A percentile compares a stretch with the other conserved stretches of the same genome.
Evolutionary conservation across 1,284 basidiomycete species (phyloP).

Genomic region (Inonotus hispidus): DNA sequence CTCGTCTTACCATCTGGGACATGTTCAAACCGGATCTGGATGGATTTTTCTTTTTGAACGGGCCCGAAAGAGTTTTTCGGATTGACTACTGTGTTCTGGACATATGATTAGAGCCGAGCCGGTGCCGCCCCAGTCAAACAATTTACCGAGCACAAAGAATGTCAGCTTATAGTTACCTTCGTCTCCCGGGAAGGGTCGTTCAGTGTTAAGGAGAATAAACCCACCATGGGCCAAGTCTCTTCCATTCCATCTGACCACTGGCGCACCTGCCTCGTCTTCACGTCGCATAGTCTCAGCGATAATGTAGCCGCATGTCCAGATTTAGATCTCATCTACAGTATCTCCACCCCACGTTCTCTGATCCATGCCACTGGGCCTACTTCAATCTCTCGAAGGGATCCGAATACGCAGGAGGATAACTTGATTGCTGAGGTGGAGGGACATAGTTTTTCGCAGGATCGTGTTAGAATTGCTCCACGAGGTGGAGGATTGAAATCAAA

Average conservation of each 20-base stretch:
- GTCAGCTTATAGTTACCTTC: no score
- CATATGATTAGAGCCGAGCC: no score
- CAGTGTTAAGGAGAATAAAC: no score
- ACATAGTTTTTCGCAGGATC: not conserved
- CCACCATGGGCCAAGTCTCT: not conserved
- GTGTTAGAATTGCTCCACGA: not conserved
- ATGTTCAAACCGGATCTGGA: no score
- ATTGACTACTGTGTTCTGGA: no score
- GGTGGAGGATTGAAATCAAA: no score
- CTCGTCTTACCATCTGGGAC: no score
- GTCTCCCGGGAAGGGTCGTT: not conserved
- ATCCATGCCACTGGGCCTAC: not conserved
- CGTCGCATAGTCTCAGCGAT: not conserved
- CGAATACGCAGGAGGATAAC: not conserved
- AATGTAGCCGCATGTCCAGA: not conserved
- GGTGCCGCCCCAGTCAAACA: no score
- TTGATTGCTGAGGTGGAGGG: not conserved
- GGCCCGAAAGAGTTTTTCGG: no score
- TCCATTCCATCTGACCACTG: not conserved
- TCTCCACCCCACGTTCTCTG: not conserved
- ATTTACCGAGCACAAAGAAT: no score
- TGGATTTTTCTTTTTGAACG: no score
- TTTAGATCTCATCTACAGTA: not conserved
- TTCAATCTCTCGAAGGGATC: not conserved
- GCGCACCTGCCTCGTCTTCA: not conserved